Conservation (phyloP, 441 rosid genomes). For the Mallotus repandus region DNA sequence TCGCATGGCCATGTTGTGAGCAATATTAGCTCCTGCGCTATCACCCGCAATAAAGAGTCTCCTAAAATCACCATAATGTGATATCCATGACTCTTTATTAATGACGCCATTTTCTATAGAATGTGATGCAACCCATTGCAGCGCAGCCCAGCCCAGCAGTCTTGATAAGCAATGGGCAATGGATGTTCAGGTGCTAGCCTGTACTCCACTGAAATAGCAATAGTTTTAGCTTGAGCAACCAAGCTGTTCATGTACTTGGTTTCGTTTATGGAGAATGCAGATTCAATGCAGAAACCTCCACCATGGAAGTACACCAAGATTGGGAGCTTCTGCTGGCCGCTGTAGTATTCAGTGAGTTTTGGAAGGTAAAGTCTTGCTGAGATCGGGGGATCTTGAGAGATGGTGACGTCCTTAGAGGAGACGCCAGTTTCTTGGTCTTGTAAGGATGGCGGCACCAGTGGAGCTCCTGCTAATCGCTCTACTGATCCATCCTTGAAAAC, state of each 20-base stretch:
- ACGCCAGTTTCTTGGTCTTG: constrained; percentile 38
- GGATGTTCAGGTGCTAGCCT: constrained; percentile 29
- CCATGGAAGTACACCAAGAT: constrained; percentile 47
- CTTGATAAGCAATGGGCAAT: constrained; percentile 33
- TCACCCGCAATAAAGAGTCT: constrained; percentile 14
- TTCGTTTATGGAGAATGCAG: constrained; percentile 36
- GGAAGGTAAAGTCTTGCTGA: constrained; percentile 47
- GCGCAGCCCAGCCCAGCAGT: constrained; percentile 43
- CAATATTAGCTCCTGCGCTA: constrained; percentile 39
- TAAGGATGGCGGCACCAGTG: constrained; percentile 31
- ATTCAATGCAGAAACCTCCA: constrained; percentile 44
- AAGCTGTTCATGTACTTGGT: constrained; percentile 33
- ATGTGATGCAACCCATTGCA: constrained; percentile 40
- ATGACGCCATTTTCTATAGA: background rate
- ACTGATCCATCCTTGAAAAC: constrained; percentile 40
- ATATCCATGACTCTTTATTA: constrained; percentile 11
- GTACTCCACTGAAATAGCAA: constrained; percentile 32
- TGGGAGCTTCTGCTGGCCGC: constrained; percentile 26
- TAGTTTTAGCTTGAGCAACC: constrained; percentile 27
- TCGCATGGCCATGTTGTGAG: constrained; percentile 30
- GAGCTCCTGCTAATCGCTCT: constrained; percentile 28
- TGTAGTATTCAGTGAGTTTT: constrained; percentile 9
- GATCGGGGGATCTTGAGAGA: constrained; percentile 31
- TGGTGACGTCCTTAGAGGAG: constrained; percentile 39
- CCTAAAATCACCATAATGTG: constrained; percentile 6